Evolutionary conservation across 208 protist genomes (phyloP).

Genomic region (Trypanosoma rangeli): DNA sequence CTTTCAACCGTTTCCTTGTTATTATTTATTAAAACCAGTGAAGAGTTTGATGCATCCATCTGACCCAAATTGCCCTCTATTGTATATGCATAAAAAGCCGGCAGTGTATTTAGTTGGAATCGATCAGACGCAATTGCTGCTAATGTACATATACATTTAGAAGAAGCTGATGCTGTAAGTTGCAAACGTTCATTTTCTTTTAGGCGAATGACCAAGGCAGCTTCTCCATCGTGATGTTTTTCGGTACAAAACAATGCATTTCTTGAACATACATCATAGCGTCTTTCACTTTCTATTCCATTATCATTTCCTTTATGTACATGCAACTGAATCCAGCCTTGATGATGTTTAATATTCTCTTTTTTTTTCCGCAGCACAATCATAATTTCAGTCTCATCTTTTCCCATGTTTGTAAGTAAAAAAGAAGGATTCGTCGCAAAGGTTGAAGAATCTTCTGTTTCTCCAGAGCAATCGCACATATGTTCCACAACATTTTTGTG

Average conservation of each 20-base stretch:
- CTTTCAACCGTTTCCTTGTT: constrained; percentile 19
- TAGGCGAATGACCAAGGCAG: constrained; percentile 43
- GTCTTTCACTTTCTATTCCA: constrained; percentile 7
- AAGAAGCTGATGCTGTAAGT: constrained; percentile 38
- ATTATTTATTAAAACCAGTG: constrained; percentile 38
- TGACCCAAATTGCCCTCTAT: constrained; percentile 35
- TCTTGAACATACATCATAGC: constrained; percentile 50
- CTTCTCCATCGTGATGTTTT: constrained; percentile 24
- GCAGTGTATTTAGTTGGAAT: constrained; percentile 30
- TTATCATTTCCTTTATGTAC: constrained; percentile 19
- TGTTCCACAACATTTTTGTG: constrained; percentile 34
- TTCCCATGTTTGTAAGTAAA: constrained; percentile 48
- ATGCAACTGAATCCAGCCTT: constrained; percentile 38
- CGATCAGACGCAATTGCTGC: constrained; percentile 24
- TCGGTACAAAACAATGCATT: constrained; percentile 46
- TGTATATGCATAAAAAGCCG: constrained; percentile 26
- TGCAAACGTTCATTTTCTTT: constrained; percentile 46
- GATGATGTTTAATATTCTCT: constrained; percentile 7
- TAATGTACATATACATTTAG: constrained; percentile 27
- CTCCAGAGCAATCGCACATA: constrained; percentile 22
- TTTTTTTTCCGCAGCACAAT: constrained; percentile 30
- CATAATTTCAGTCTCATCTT: constrained; percentile 32
- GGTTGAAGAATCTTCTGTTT: constrained; percentile 25
- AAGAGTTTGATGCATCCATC: constrained; percentile 11
- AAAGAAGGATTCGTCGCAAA: constrained; percentile 62